Evolutionary conservation across 768 basidiomycete species (phyloP), one percentile per base, ranked within the genome.

Genomic region (Mycena epipterygia): DNA sequence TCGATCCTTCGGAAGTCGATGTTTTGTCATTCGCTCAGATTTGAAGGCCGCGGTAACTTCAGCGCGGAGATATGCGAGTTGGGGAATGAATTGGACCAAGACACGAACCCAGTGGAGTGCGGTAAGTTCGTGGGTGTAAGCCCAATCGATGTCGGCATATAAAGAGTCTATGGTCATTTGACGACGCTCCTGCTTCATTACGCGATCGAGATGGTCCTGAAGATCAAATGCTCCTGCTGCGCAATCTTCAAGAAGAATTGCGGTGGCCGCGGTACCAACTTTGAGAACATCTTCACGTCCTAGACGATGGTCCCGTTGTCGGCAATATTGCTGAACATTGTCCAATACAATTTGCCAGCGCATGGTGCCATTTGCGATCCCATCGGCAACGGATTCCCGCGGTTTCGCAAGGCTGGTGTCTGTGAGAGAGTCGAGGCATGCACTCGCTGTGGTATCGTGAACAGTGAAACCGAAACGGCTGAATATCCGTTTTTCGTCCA

Each of bases 201-300:
- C 55, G 9, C 71, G 71, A 21, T 44, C 41, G 5, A 60, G 44
- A 59, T 56, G 55, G n/a, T 56, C 55, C n/a, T 56, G 55, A 6
- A 56, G 55, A 37, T 56, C 25, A 21, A 56, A 56, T 39, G 9
- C n/a, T n/a, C n/a, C n/a, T n/a, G n/a, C n/a, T n/a, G n/a, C n/a
- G n/a, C n/a, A n/a, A n/a, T n/a, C n/a, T 16, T 39, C 37, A 16
- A 39, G 37, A 12, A 60, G 32, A 16, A 60, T 60, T n/a, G 71
- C 70, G 1, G 74, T 76, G 11, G 66, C 77, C 2, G 79, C 74
- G 1, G 74, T 69, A 0, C 77, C 77, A 27, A 77, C 71, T n/a
- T 74, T 75, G 56, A 79, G 67, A 12, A 75, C n/a, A n/a, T 63
- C 61, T n/a, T 49, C 19, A 11, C 61, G 61, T 9, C 61, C 61